Evolutionary conservation across 139 green algal genomes (phyloP), one percentile per base, ranked within the genome.

Genomic region (Chlorella sp.): DNA sequence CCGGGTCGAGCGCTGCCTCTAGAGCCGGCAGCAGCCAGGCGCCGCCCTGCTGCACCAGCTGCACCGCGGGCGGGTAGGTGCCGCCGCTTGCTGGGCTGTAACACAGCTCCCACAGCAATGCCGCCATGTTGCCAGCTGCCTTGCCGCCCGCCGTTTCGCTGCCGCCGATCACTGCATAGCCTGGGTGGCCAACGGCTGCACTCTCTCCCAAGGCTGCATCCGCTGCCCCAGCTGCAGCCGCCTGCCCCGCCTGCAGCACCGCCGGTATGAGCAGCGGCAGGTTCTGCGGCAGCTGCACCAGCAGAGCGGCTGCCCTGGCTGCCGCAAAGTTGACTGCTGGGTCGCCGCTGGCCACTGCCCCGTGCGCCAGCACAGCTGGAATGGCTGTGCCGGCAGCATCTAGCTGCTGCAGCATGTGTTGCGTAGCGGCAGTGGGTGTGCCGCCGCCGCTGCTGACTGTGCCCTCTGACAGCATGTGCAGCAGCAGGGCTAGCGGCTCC

Each of bases 391-490:
- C 44, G 0, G 77, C 8, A 3, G 32, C 60, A 34, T 83, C 77
- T 1, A 83, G 77, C 2, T 32, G 30, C 32, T 46, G 19, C 77
- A 83, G 77, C 51, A 60, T 60, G 51, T 60, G 51, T 17, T 73
- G 67, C 76, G 48, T 28, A 1, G 76, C 51, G 11, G 38, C 54
- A 26, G 72, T n/a, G 3, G 43, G 43, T 20, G 40, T 13, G 43
- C 72, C 38, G 72, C 30, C 44, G 0, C 11, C 16, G 43, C 72
- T 76, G 69, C 73, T 68, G 36, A 32, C 56, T 58, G 58, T 43
- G 56, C 14, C 77, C 77, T 83, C 77, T 43, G 77, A 60, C 28
- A 83, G 60, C 77, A 83, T 83, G 58, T 83, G 77, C 28, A 73
- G 38, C 28, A 83, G 60, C 60, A 83, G 58, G 4, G 77, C 56